A percentile compares a stretch with the other conserved stretches of the same genome.
phyloP scores from a whole-genome alignment of 2,329 filamentous ascomycete species.

The Phyllosticta citriasiana region DNA sequence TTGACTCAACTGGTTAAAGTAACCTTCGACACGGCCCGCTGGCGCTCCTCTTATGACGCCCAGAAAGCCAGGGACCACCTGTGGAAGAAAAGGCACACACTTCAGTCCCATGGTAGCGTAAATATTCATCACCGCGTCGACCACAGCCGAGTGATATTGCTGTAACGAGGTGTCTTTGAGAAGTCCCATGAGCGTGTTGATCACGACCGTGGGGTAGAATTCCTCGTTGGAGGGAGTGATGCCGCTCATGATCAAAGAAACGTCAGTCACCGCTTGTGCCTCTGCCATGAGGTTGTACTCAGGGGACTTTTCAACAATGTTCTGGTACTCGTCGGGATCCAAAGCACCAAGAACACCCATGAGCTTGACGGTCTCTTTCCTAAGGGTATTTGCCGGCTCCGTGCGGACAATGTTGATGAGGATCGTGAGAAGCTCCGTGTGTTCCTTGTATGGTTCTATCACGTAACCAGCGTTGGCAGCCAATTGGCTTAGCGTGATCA shows the following conservation, averaged over 20 bases:
- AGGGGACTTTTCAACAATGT: constrained; percentile 80
- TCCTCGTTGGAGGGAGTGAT: constrained; percentile 94
- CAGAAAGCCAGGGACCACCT: constrained; percentile 91
- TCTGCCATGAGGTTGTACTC: constrained; percentile 65
- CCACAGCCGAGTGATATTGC: constrained; percentile 85
- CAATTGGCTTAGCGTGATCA: constrained; percentile 82
- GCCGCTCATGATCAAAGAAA: constrained; percentile 95
- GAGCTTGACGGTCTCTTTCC: constrained; percentile 91
- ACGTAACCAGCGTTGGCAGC: constrained; percentile 97
- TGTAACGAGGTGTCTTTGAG: constrained; percentile 81
- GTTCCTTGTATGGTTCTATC: constrained; percentile 89
- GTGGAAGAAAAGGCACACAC: constrained; percentile 86
- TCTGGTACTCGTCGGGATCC: constrained; percentile 92
- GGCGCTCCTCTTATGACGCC: constrained; percentile 77
- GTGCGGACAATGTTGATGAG: constrained; percentile 89
- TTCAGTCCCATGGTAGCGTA: constrained; percentile 94
- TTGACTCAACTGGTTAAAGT: constrained; percentile 92
- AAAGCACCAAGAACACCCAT: constrained; percentile 92
- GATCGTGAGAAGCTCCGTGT: constrained; percentile 85
- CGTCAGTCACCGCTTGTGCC: constrained; percentile 70
- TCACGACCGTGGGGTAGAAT: constrained; percentile 96
- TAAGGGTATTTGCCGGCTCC: constrained; percentile 74
- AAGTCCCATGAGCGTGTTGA: constrained; percentile 87
- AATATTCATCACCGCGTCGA: constrained; percentile 97
- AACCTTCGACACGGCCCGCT: constrained; percentile 72